A percentile compares a stretch with the other conserved stretches of the same genome.
phyloP scores from a whole-genome alignment of 2,329 filamentous ascomycete species.

The Alternaria infectoria region DNA sequence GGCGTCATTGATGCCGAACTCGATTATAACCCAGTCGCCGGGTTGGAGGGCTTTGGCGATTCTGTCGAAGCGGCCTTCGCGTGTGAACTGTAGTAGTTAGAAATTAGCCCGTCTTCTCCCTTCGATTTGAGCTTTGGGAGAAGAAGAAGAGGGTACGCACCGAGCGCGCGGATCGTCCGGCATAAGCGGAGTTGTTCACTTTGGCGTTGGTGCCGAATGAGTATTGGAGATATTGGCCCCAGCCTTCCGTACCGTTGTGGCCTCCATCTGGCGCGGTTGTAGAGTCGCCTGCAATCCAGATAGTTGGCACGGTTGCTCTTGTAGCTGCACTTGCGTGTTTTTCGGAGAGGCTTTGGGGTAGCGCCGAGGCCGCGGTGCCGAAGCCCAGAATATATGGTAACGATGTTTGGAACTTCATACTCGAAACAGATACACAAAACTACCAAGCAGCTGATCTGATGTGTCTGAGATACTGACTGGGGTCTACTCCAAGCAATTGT shows the following conservation, averaged over 20 bases:
- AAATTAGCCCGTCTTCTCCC: fast-evolving
- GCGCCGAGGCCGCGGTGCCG: not conserved
- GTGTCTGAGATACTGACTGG: not conserved
- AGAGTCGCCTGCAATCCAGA: conserved; percentile 62
- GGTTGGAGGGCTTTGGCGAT: conserved; percentile 59
- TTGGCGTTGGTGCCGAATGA: conserved; percentile 50
- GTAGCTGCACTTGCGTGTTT: not conserved
- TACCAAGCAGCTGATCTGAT: not conserved
- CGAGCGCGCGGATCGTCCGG: conserved; percentile 68
- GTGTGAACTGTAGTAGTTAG: conserved; percentile 53
- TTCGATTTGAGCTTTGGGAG: too few relatives aligned
- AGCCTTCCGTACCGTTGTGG: conserved; percentile 52
- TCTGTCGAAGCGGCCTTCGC: conserved; percentile 66
- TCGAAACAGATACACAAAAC: not conserved
- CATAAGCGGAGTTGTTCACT: conserved; percentile 68
- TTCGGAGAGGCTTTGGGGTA: not conserved
- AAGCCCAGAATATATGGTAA: not conserved
- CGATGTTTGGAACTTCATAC: not conserved
- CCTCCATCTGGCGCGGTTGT: conserved; percentile 61
- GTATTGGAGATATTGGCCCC: conserved; percentile 65
- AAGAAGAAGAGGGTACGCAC: not conserved
- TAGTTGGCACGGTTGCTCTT: not conserved
- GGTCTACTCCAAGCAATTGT: not conserved
- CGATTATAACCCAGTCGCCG: conserved; percentile 70
- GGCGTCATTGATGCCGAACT: conserved; percentile 71